Conservation (phyloP, 495 filamentous ascomycete species). For the Xylaria venustula region DNA sequence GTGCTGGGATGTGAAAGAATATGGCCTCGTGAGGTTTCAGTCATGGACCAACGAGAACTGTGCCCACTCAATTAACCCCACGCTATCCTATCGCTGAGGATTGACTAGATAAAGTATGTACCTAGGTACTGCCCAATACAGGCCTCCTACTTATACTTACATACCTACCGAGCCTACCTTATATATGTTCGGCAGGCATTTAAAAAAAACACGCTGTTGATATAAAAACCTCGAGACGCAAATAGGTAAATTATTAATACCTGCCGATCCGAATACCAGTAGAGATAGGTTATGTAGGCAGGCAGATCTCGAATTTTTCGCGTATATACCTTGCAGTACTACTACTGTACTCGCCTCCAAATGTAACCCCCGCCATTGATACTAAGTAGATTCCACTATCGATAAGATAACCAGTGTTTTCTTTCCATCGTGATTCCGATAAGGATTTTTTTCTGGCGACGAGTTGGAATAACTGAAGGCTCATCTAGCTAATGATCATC, state of each 20-base stretch:
- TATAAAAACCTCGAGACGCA: no score
- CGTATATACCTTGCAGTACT: no score
- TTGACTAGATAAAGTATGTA: not conserved
- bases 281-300: no score
- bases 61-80: conserved; percentile 24
- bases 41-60: conserved; percentile 2
- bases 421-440: not conserved
- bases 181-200: no score
- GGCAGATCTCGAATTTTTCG: no score
- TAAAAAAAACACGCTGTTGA: no score
- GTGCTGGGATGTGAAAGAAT: not conserved
- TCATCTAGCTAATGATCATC: not conserved
- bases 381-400: conserved; percentile 1
- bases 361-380: conserved; percentile 1
- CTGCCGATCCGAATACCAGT: no score
- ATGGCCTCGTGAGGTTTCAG: conserved; percentile 12
- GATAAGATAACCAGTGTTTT: not conserved
- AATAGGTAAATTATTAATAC: no score
- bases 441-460: conserved; percentile 10
- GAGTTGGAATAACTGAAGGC: not conserved
- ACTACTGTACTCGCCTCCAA: no score
- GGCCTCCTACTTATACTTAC: no score
- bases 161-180: no score
- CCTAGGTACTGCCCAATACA: no score
- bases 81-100: conserved; percentile 27